Conservation (phyloP, 2,329 filamentous ascomycete species). For the Dichotomopilus funicola region DNA sequence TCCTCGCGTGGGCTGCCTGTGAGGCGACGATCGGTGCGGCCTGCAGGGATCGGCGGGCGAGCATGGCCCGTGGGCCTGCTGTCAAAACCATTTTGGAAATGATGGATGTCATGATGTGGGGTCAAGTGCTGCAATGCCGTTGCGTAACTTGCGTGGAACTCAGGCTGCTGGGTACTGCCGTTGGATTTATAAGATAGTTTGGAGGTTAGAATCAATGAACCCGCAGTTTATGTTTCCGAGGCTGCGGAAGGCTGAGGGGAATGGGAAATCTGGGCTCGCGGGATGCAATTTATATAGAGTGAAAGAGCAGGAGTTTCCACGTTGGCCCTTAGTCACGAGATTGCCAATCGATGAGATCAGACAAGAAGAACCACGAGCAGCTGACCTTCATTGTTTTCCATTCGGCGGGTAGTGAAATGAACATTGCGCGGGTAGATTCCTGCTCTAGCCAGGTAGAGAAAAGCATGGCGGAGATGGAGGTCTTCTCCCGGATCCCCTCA, state of each 20-base stretch:
- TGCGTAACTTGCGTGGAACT: background rate
- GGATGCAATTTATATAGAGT: too few species aligned
- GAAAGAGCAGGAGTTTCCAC: background rate
- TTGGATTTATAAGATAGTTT: too few species aligned
- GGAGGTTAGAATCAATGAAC: too few species aligned
- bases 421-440: background rate
- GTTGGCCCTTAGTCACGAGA: background rate
- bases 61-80: constrained; percentile 3
- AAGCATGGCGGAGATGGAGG: background rate
- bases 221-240: too few species aligned
- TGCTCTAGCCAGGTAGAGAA: constrained; percentile 2
- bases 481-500: background rate
- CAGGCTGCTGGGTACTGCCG: background rate
- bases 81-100: constrained; percentile 1
- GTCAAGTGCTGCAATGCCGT: background rate
- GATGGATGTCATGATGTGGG: constrained; percentile 7
- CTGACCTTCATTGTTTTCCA: background rate
- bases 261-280: too few species aligned
- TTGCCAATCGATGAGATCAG: background rate
- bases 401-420: background rate
- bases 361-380: background rate
- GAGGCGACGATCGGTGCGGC: background rate
- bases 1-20: background rate
- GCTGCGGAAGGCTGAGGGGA: too few species aligned
- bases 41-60: background rate